These are phyloP conservation scores for Bacterosira constricta DNA, from an alignment of 108 stramenopile genomes.

Conservation along the genomic window DNA sequence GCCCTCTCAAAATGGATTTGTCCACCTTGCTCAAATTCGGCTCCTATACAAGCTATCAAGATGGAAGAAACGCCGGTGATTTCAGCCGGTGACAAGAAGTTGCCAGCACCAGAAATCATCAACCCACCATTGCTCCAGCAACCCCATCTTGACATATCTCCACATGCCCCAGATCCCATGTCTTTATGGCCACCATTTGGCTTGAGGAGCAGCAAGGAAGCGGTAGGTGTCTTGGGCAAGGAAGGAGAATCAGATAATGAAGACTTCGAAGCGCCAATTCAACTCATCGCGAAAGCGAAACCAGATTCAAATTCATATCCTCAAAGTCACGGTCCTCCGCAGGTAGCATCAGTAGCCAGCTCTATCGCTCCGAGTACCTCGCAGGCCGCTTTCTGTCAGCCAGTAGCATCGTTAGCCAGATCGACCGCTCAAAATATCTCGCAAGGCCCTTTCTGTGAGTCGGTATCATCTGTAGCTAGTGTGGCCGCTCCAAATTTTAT, in stretches of 20 bases:
- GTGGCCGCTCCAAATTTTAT: background rate
- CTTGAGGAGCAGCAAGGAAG: conserved; percentile 50
- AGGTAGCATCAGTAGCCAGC: background rate
- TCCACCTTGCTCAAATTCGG: conserved; percentile 47
- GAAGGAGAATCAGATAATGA: conserved; percentile 40
- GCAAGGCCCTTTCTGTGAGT: background rate
- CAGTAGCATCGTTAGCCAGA: conserved; percentile 2
- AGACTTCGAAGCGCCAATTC: conserved; percentile 26
- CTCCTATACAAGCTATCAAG: background rate
- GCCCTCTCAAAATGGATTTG: conserved; percentile 62
- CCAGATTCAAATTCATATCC: background rate
- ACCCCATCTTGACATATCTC: conserved; percentile 37
- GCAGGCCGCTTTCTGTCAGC: conserved; percentile 1
- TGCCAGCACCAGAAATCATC: conserved; percentile 1
- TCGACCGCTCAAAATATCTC: background rate
- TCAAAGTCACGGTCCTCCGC: background rate
- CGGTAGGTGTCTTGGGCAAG: conserved; percentile 56
- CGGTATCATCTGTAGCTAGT: background rate
- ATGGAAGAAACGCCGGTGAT: conserved; percentile 3
- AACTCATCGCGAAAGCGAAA: background rate
- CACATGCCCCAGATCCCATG: conserved; percentile 61
- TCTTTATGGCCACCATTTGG: conserved; percentile 82
- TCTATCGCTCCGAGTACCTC: background rate
- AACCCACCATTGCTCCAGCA: conserved; percentile 2
- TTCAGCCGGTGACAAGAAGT: conserved; percentile 6